Percentiles rank a stretch among this genome's conserved stretches.
Conservation (phyloP, 1,284 basidiomycete genomes). For the Moniliella sp. region DNA sequence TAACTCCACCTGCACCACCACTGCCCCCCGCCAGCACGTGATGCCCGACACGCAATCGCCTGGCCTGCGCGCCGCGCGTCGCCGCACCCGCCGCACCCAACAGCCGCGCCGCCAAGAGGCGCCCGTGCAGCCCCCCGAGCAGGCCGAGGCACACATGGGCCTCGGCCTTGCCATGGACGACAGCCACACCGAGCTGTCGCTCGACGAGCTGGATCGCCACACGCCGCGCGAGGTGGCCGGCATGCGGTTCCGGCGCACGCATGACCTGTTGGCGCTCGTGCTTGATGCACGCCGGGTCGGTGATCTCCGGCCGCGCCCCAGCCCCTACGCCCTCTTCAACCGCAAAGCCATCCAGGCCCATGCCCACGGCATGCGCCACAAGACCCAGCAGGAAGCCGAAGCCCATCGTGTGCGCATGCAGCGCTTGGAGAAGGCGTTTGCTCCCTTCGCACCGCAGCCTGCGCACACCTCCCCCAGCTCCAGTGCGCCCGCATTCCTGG, state of each 20-base stretch:
- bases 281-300: constrained; percentile 22
- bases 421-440: background rate
- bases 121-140: too few relatives aligned
- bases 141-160: too few relatives aligned
- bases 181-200: background rate
- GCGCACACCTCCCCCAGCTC: constrained; percentile 8
- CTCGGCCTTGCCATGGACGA: background rate
- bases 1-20: too few relatives aligned
- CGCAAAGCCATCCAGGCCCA: background rate
- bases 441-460: background rate
- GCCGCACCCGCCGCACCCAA: too few relatives aligned
- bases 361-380: background rate
- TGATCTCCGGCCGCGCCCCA: constrained; percentile 1
- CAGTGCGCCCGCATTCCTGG: constrained; percentile 12
- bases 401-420: constrained; percentile 1
- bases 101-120: too few relatives aligned
- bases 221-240: constrained; percentile 21
- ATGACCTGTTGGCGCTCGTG: constrained; percentile 21
- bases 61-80: too few relatives aligned
- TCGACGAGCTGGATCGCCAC: constrained; percentile 23
- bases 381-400: constrained; percentile 2
- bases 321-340: background rate
- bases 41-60: too few relatives aligned
- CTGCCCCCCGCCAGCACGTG: too few relatives aligned
- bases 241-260: constrained; percentile 23